phyloP scores from a whole-genome alignment of 495 filamentous ascomycete genomes.

The Saxophila tyrrhenica region DNA sequence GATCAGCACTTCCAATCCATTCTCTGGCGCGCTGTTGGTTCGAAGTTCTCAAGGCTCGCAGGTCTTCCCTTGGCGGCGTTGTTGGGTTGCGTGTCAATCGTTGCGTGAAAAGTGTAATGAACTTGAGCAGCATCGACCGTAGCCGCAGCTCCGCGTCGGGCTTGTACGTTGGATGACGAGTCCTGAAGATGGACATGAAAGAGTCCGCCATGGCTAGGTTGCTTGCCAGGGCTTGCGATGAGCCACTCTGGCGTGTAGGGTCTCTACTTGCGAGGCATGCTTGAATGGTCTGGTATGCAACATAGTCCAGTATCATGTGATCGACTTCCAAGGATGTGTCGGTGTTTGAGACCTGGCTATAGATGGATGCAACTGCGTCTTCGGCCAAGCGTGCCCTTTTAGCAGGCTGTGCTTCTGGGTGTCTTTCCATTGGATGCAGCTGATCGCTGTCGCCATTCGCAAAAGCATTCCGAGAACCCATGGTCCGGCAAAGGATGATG shows the following conservation, averaged over 20 bases:
- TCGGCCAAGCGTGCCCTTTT: neutral
- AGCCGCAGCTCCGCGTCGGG: slow-evolving; percentile 19
- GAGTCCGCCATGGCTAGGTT: slow-evolving; percentile 13
- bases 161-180: slow-evolving; percentile 21
- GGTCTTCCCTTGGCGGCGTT: slow-evolving; percentile 4
- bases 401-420: neutral
- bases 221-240: neutral
- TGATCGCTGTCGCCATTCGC: neutral
- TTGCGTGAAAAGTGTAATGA: slow-evolving; percentile 27
- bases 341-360: neutral
- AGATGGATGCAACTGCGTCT: neutral
- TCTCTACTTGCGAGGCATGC: slow-evolving; percentile 21
- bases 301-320: slow-evolving; percentile 44
- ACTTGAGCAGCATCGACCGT: slow-evolving; percentile 29
- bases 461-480: slow-evolving; percentile 1
- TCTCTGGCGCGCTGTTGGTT: slow-evolving; percentile 3
- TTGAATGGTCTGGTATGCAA: slow-evolving; percentile 36
- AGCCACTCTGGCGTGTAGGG: neutral
- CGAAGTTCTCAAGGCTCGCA: slow-evolving; percentile 9
- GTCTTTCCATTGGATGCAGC: neutral
- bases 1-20: slow-evolving; percentile 2
- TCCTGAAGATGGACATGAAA: slow-evolving; percentile 28
- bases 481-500: neutral
- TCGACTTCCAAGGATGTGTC: slow-evolving; percentile 33
- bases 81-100: slow-evolving; percentile 16